A percentile compares a stretch with the other conserved stretches of the same genome.
Conservation (phyloP, 2,329 filamentous ascomycete genomes). For the Colletotrichum lini region DNA sequence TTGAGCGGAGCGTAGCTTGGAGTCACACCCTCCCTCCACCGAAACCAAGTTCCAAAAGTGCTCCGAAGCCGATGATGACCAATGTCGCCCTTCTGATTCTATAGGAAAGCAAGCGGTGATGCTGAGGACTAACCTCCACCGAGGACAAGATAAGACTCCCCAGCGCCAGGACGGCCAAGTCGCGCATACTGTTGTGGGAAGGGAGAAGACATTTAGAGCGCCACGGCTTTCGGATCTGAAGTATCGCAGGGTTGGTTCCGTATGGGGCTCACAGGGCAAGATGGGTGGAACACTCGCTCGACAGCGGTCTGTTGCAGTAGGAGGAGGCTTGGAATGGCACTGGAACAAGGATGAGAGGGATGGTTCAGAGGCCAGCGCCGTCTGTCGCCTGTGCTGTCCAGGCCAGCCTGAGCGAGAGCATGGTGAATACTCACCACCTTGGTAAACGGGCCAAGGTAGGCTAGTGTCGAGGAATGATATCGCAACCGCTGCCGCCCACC, state of each 20-base stretch:
- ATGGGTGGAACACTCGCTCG: not conserved
- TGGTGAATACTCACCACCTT: not conserved
- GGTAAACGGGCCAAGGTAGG: not conserved
- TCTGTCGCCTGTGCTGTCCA: conserved; percentile 7
- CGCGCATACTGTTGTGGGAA: too few species aligned
- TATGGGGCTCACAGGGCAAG: not conserved
- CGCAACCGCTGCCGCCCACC: conserved; percentile 29
- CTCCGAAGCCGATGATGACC: conserved; percentile 1
- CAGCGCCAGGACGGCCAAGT: too few species aligned
- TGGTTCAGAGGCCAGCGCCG: not conserved
- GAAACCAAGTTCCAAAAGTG: not conserved
- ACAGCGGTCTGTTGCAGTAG: conserved; percentile 16
- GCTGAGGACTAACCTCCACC: conserved; percentile 13
- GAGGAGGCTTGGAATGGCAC: conserved; percentile 15
- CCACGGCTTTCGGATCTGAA: too few species aligned
- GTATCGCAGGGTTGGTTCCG: too few species aligned
- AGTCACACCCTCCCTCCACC: not conserved
- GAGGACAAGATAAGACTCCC: not conserved
- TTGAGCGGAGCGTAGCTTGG: conserved; percentile 1
- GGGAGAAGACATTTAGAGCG: too few species aligned
- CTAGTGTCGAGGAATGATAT: conserved; percentile 15
- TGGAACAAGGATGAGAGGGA: conserved; percentile 7
- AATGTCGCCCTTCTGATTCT: conserved; percentile 15
- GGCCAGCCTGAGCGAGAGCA: conserved; percentile 7
- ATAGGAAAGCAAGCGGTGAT: conserved; percentile 22